Conservation (phyloP, 805 yeast species). For the Metschnikowia sp. region DNA sequence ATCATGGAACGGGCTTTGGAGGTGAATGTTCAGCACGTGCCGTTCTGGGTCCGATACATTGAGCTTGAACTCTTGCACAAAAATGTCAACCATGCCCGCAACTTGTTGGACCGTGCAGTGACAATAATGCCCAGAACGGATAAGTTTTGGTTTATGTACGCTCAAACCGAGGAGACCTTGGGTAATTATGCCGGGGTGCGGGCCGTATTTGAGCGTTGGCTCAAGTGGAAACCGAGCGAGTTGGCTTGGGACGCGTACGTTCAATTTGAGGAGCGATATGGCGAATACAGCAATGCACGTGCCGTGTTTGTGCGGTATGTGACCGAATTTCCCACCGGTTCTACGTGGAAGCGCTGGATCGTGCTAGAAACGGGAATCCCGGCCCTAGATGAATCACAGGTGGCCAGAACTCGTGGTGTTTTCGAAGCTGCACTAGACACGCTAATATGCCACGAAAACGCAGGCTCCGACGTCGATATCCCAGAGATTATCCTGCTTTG, state of each 20-base stretch:
- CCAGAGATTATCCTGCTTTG: slow-evolving; percentile 45
- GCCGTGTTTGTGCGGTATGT: slow-evolving; percentile 52
- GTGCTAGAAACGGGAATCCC: slow-evolving; percentile 54
- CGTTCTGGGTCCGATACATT: slow-evolving; percentile 82
- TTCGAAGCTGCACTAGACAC: slow-evolving; percentile 66
- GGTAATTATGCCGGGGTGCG: slow-evolving; percentile 62
- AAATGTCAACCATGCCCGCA: slow-evolving; percentile 85
- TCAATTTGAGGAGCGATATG: slow-evolving; percentile 67
- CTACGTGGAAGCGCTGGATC: slow-evolving; percentile 75
- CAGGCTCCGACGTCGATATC: slow-evolving; percentile 10
- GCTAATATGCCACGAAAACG: slow-evolving; percentile 18
- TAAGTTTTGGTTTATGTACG: slow-evolving; percentile 83
- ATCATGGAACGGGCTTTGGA: slow-evolving; percentile 83
- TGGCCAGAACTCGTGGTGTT: slow-evolving; percentile 56
- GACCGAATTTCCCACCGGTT: slow-evolving; percentile 32
- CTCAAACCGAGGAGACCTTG: slow-evolving; percentile 76
- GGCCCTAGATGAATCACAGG: slow-evolving; percentile 17
- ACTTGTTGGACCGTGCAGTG: slow-evolving; percentile 75
- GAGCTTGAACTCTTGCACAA: slow-evolving; percentile 70
- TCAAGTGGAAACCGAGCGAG: slow-evolving; percentile 65
- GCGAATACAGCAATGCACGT: slow-evolving; percentile 54
- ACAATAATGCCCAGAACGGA: slow-evolving; percentile 72
- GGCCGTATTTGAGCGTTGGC: slow-evolving; percentile 73
- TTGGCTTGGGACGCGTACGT: slow-evolving; percentile 75
- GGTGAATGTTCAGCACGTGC: slow-evolving; percentile 70